These are phyloP conservation scores for Tephrocybe rancida DNA, from an alignment of 768 basidiomycete species.

Conservation along the genomic window DNA sequence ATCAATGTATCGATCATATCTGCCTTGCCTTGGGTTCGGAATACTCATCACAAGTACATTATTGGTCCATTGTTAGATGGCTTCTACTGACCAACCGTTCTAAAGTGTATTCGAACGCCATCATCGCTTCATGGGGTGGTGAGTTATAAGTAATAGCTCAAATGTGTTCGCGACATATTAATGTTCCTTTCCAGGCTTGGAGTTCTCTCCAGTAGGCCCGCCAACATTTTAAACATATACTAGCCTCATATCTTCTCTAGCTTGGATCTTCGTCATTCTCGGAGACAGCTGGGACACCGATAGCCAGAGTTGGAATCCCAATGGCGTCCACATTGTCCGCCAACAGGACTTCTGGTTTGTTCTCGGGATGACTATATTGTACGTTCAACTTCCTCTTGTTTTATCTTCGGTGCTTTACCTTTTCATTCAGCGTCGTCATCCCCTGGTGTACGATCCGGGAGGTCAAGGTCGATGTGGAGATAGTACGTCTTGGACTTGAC, in stretches of 20 bases:
- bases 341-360: slow-evolving; percentile 85
- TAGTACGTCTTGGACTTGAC: slow-evolving; percentile 48
- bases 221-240: slow-evolving; percentile 3
- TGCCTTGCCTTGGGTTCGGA: slow-evolving; percentile 80
- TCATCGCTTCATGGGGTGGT: slow-evolving; percentile 85
- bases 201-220: slow-evolving; percentile 50
- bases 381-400: slow-evolving; percentile 19
- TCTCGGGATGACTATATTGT: slow-evolving; percentile 76
- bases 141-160: slow-evolving; percentile 25
- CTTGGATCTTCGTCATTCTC: slow-evolving; percentile 73
- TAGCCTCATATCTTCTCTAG: slow-evolving; percentile 23
- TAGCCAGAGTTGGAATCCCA: slow-evolving; percentile 61
- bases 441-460: slow-evolving; percentile 80
- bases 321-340: slow-evolving; percentile 54
- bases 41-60: slow-evolving; percentile 76
- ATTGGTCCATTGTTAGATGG: not conserved
- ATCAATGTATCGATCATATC: slow-evolving; percentile 64
- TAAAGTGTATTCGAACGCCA: slow-evolving; percentile 76
- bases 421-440: slow-evolving; percentile 53
- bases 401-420: slow-evolving; percentile 9
- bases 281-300: slow-evolving; percentile 64
- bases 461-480: slow-evolving; percentile 77
- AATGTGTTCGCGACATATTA: no score
- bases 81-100: slow-evolving; percentile 2
- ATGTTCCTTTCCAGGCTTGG: slow-evolving; percentile 40